Base-by-base conservation (phyloP, 371 early-diverging fungal species). In the Mycotypha africana region DNA sequence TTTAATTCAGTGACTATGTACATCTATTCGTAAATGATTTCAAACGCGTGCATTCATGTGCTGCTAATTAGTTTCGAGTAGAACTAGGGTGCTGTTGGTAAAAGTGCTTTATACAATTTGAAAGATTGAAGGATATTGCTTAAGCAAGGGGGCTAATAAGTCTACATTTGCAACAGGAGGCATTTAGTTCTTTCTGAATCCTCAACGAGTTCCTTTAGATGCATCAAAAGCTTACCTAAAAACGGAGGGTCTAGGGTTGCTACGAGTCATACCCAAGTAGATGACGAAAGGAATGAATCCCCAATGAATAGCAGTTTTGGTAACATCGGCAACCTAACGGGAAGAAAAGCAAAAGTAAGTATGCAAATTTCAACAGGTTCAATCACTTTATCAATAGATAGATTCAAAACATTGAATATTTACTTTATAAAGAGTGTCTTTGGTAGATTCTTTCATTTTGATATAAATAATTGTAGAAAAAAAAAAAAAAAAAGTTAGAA, bases 261-360 rank as follows among this genome's bases (percentile, higher is more conserved):
- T 76, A 47, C 72, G 67, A 28, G 74, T 74, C 65, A 66, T 68
- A 47, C 83, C 83, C 54, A 82, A 74, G 56, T 79, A 81, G 53
- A 83, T 63, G 46, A 83, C 76, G 51, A 82, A 67, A 22, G 83
- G 83, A 62, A 83, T 76, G 50, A 80, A 83, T 9, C 83, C 83
- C 78, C 79, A 81, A 60, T 83, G 83, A 23, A 83, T 49, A 31
- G 80, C 51, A 23, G 74, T 74, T 62, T 80, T 80, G 58, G 78
- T 74, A 38, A 76, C 50, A 42, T 75, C 76, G 49, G 69, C 57
- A 49, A 69, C 67, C 73, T 73, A 56, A 48, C 44, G 10, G 16
- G 11, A 10, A 19, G 2, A 12, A n/a, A n/a, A n/a, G n/a, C n/a
- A n/a, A n/a, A n/a, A n/a, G n/a, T n/a, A n/a, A n/a, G n/a, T n/a